Base-by-base conservation (phyloP, 345 rosid species). In the Capsella bursapastoris region DNA sequence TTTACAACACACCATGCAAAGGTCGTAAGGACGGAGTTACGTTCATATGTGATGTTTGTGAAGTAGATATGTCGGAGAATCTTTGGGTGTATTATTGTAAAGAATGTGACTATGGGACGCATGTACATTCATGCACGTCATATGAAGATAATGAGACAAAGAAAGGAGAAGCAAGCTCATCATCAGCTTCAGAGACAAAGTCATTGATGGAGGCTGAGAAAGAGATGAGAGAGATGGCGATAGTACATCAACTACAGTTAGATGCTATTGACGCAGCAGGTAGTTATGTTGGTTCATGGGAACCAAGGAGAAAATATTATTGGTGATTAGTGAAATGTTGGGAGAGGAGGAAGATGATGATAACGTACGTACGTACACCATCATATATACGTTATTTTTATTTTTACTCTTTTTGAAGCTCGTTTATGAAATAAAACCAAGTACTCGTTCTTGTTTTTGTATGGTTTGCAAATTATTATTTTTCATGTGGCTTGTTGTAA, bases 51-150 rank as follows among this genome's bases (percentile, higher is more conserved):
- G 55, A 57, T 55, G 56, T 43, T 29, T 70, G 73, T 31, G 4
- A 45, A 44, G 73, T 31, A 44, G 13, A 7, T 6, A 32, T 69
- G 13, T 15, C 47, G 4, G 56, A 56, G 13, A 57, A 70, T 57
- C 48, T 70, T 13, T 70, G 65, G 73, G 64, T 57, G 7, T 69
- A 44, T 57, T 70, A 56, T 5, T 70, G 73, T 14, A 57, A 69
- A 22, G 14, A 44, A 57, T 70, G 56, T 45, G 64, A 56, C 8
- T 69, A 29, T 57, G 53, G 62, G 5, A 31, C 53, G 4, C 65
- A 57, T 57, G 16, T 56, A 3, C 28, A 57, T 44, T 56, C 66
- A 7, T 57, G 65, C 8, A 4, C 2, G 1, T 4, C 29, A 28
- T 15, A 45, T 8, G 56, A 64, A 45, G 56, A 47, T 43, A 41